Evolutionary conservation across 139 green algal species (phyloP), one percentile per base, ranked within the genome.

Genomic region (Raphidocelis subcapitata): DNA sequence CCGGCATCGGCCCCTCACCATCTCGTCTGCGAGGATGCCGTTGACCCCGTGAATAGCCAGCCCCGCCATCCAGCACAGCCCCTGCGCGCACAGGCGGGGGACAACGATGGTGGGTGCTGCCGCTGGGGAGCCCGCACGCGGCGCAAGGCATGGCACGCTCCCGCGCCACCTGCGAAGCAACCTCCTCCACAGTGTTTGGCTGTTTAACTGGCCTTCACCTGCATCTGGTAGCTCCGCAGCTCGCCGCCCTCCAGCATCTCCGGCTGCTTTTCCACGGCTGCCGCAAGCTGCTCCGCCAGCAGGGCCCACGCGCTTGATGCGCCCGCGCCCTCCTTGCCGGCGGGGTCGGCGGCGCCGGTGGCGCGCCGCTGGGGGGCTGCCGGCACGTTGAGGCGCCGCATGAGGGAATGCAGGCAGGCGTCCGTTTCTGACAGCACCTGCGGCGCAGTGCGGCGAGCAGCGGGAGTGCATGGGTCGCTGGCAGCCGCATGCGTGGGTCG

Each of bases 21-120:
- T 98, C 73, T 98, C 94, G 69, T 99, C 96, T 1, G 96, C 94
- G 31, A 99, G 84, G 69, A 98, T 98, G 71, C 95, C 95, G 80
- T 98, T 98, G 57, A 97, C 94, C 71, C 98, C 96, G 79, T 97
- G 94, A n/a, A 70, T 14, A 56, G 46, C 37, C 57, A 99, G 85
- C 0, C 85, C 94, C 3, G 98, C 87, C 88, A 99, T 95, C 96
- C 96, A 99, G 69, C 96, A 85, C 81, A 99, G 80, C 10, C 95
- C 93, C 77, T 77, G 49, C 49, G 70, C 2, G 24, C 16, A 68
- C 10, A 47, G 24, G 36, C 62, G 37, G 62, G 5, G 18, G 29
- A 14, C 5, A 3, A 69, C 14, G 14, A 16, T 37, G 8, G 29
- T 65, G 26, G 24, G 59, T 21, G 59, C 59, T 23, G 28, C 24